Percentiles rank a stretch among this genome's conserved stretches.
Conservation (phyloP, 768 basidiomycete species). For the Lyophyllum atratum region DNA sequence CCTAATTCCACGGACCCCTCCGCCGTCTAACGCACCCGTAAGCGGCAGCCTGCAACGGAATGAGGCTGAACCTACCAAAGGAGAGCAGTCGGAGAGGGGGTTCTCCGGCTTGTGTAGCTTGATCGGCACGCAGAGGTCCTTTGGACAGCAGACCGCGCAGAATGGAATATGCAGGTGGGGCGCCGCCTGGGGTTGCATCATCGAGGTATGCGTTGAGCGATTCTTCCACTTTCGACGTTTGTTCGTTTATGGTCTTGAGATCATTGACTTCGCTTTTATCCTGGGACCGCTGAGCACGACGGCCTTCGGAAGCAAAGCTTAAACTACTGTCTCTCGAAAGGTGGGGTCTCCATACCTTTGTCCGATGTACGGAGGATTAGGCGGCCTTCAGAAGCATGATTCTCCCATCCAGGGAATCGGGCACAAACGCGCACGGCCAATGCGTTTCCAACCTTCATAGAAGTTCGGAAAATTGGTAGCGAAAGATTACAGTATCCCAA, state of each 20-base stretch:
- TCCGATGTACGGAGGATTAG: conserved; percentile 28
- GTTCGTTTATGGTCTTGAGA: conserved; percentile 4
- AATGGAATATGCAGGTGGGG: conserved; percentile 23
- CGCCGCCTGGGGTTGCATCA: conserved; percentile 17
- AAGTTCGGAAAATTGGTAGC: background rate
- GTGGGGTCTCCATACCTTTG: conserved; percentile 13
- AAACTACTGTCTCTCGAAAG: background rate
- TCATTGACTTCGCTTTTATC: conserved; percentile 11
- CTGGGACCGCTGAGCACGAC: conserved; percentile 3
- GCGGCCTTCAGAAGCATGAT: conserved; percentile 26
- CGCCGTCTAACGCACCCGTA: conserved; percentile 26
- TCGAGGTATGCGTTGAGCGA: conserved; percentile 21
- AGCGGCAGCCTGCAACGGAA: background rate
- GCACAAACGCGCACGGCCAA: conserved; percentile 32
- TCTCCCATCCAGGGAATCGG: conserved; percentile 30
- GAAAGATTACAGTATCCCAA: background rate
- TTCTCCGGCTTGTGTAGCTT: conserved; percentile 16
- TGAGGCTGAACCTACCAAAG: conserved; percentile 22
- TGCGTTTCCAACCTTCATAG: conserved; percentile 27
- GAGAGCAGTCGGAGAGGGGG: conserved; percentile 28
- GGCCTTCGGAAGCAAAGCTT: background rate
- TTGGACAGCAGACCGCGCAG: conserved; percentile 25
- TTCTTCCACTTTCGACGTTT: conserved; percentile 17
- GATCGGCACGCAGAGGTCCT: conserved; percentile 24
- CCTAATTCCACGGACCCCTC: conserved; percentile 39